A percentile compares a stretch with the other conserved stretches of the same genome.
These are phyloP conservation scores for Cercospora sp. DNA, from an alignment of 2,329 filamentous ascomycete species.

Conservation along the genomic window DNA sequence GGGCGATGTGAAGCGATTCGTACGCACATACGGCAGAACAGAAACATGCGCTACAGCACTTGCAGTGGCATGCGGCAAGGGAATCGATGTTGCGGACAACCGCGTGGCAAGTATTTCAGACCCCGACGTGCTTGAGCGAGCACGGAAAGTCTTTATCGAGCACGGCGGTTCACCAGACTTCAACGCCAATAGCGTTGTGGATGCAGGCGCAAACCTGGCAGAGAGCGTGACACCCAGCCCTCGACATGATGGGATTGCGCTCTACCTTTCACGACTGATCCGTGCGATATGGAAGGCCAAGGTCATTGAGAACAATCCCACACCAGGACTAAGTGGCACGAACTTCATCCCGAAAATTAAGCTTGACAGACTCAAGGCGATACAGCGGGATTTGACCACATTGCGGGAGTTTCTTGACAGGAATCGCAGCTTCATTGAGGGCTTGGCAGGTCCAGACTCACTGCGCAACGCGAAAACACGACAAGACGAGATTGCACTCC, in stretches of 20 bases:
- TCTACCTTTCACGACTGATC: slow-evolving; percentile 86
- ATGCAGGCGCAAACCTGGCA: slow-evolving; percentile 63
- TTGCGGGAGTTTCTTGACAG: slow-evolving; percentile 77
- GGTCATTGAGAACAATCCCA: slow-evolving; percentile 62
- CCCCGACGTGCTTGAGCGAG: slow-evolving; percentile 80
- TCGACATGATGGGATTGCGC: slow-evolving; percentile 79
- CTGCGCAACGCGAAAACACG: slow-evolving; percentile 74
- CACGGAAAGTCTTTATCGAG: slow-evolving; percentile 85
- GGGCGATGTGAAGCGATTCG: slow-evolving; percentile 77
- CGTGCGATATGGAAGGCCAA: slow-evolving; percentile 82
- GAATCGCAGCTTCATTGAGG: slow-evolving; percentile 92
- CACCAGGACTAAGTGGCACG: slow-evolving; percentile 59
- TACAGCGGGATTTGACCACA: slow-evolving; percentile 78
- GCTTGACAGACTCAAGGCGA: slow-evolving; percentile 66
- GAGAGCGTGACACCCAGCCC: slow-evolving; percentile 86
- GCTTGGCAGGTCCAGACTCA: slow-evolving; percentile 85
- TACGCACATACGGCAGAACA: slow-evolving; percentile 79
- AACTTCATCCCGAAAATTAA: slow-evolving; percentile 67
- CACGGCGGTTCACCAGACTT: slow-evolving; percentile 85
- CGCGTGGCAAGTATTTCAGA: slow-evolving; percentile 73
- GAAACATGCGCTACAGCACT: slow-evolving; percentile 89
- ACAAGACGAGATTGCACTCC: slow-evolving; percentile 87
- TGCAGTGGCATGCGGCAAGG: slow-evolving; percentile 92
- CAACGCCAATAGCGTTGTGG: slow-evolving; percentile 67
- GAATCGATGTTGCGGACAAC: slow-evolving; percentile 74